Evolutionary conservation across 495 filamentous ascomycete species (phyloP).

Genomic region (Penicillium silybi): DNA sequence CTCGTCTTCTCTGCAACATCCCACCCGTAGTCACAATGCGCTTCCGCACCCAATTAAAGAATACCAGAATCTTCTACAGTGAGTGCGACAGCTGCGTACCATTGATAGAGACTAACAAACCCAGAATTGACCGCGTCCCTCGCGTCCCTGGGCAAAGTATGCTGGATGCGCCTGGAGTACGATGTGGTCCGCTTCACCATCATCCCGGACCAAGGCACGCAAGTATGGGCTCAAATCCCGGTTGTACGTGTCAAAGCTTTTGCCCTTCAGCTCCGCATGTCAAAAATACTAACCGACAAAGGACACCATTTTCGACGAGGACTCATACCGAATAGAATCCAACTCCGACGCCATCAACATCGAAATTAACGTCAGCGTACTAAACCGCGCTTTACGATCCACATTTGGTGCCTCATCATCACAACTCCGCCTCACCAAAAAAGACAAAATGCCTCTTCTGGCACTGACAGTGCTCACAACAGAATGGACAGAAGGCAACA

Average conservation of each 20-base stretch:
- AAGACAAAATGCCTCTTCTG: conserved; percentile 77
- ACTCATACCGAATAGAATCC: conserved; percentile 74
- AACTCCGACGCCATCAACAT: conserved; percentile 84
- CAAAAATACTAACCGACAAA: conserved; percentile 17
- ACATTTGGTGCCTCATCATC: conserved; percentile 71
- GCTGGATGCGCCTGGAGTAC: conserved; percentile 87
- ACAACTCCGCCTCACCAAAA: conserved; percentile 86
- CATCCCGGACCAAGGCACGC: conserved; percentile 86
- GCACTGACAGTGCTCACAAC: conserved; percentile 75
- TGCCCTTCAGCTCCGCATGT: too few relatives aligned
- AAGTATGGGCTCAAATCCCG: conserved; percentile 77
- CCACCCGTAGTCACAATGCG: conserved; percentile 53
- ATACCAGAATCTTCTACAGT: conserved; percentile 84
- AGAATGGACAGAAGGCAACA: conserved; percentile 39
- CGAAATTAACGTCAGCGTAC: conserved; percentile 75
- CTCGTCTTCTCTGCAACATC: conserved; percentile 5
- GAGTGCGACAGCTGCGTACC: conserved; percentile 15
- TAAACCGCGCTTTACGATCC: conserved; percentile 83
- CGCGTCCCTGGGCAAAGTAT: conserved; percentile 81
- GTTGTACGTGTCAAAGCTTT: conserved; percentile 50
- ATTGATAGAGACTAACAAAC: not conserved
- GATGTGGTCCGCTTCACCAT: conserved; percentile 89
- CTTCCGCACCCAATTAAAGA: conserved; percentile 75
- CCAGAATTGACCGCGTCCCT: conserved; percentile 82
- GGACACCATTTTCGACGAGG: conserved; percentile 81